phyloP scores from a whole-genome alignment of 768 basidiomycete species.

The Rhodotorula toruloides region DNA sequence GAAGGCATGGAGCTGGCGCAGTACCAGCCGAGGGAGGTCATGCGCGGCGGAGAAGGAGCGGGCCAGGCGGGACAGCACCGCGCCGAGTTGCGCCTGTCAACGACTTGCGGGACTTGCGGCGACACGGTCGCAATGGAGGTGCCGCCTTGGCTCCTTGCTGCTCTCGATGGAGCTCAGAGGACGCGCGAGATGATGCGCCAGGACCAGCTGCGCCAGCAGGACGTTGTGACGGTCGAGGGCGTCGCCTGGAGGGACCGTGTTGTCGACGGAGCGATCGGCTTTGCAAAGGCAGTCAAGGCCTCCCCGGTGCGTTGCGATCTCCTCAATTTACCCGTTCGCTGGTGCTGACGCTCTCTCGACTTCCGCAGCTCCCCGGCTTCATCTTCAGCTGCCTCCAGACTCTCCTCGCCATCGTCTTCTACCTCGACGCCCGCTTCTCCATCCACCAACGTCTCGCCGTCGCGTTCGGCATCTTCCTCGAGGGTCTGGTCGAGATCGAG shows the following conservation, averaged over 20 bases:
- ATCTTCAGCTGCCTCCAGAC: neutral
- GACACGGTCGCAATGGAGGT: constrained; percentile 12
- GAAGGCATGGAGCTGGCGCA: neutral
- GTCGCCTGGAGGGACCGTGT: neutral
- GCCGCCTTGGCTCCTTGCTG: constrained; percentile 11
- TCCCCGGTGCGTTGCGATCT: constrained; percentile 14
- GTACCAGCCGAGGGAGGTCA: neutral
- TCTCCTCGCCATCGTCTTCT: constrained; percentile 12
- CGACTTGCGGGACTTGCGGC: constrained; percentile 5
- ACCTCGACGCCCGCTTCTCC: constrained; percentile 16
- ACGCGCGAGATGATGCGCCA: neutral
- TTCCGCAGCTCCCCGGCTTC: constrained; percentile 6
- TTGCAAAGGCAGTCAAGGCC: neutral
- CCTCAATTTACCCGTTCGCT: neutral
- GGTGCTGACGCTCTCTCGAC: neutral
- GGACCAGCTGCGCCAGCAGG: neutral
- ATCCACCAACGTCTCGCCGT: constrained; percentile 7
- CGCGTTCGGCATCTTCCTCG: neutral
- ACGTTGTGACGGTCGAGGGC: neutral
- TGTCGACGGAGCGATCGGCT: neutral
- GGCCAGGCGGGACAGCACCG: neutral
- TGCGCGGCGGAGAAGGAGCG: neutral
- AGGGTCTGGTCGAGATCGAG: constrained; percentile 26
- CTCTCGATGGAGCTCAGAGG: constrained; percentile 6
- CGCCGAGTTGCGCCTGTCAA: constrained; percentile 3